Conservation (phyloP, 2,329 filamentous ascomycete species). For the Sarocladium brachiariae region DNA sequence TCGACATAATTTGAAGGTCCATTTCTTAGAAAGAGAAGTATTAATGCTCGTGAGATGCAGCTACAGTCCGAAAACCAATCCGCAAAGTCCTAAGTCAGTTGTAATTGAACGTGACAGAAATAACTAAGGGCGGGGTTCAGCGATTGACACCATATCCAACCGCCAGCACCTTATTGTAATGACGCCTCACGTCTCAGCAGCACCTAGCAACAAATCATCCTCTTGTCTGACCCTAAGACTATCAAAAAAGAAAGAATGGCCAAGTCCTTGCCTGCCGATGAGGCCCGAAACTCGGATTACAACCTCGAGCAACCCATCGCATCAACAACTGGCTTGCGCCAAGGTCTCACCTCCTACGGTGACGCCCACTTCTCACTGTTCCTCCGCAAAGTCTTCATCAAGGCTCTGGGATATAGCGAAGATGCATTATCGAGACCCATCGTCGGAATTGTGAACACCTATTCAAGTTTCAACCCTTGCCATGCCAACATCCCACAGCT, state of each 20-base stretch:
- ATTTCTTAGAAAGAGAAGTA: no score
- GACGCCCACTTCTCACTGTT: constrained; percentile 71
- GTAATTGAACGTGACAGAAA: no score
- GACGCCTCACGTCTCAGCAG: no score
- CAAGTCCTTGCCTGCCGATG: neutral
- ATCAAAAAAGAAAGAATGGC: neutral
- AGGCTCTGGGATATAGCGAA: constrained; percentile 66
- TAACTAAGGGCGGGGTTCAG: neutral
- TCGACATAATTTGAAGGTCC: no score
- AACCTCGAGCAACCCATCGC: constrained; percentile 49
- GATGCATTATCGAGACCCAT: constrained; percentile 64
- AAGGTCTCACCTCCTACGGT: constrained; percentile 61
- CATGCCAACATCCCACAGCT: constrained; percentile 67
- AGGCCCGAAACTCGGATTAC: constrained; percentile 42
- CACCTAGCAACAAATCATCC: no score
- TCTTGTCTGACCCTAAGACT: no score
- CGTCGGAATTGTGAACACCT: constrained; percentile 69
- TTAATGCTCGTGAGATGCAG: no score
- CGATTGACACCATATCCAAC: constrained; percentile 1
- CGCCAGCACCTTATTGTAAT: neutral
- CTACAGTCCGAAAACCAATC: no score
- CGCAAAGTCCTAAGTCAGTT: neutral
- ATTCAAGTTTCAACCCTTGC: constrained; percentile 67
- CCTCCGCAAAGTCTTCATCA: constrained; percentile 70
- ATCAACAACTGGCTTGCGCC: constrained; percentile 46